Evolutionary conservation across 2,329 filamentous ascomycete genomes (phyloP).

Genomic region (Raffaelea albimanens): DNA sequence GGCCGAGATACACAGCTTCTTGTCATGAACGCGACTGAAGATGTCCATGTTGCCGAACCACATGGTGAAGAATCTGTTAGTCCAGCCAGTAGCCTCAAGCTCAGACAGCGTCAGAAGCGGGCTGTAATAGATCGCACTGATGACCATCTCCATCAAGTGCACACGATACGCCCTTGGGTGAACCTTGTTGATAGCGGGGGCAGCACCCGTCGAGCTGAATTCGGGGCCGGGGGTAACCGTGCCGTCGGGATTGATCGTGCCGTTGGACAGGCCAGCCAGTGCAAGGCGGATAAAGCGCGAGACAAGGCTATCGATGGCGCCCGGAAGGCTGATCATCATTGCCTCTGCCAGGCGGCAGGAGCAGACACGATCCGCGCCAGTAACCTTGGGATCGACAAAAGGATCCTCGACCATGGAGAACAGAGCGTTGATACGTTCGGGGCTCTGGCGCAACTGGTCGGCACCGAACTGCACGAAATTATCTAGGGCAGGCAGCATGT

Average conservation of each 20-base stretch:
- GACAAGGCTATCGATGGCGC: constrained; percentile 79
- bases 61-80: constrained; percentile 96
- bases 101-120: constrained; percentile 74
- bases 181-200: constrained; percentile 25
- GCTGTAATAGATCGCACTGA: constrained; percentile 98
- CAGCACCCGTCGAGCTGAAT: constrained; percentile 8
- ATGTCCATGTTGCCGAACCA: constrained; percentile 96
- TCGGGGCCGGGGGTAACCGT: constrained; percentile 7
- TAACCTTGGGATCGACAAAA: constrained; percentile 85
- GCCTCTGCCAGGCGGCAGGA: constrained; percentile 96
- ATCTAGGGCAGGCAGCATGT: constrained; percentile 95
- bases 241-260: constrained; percentile 45
- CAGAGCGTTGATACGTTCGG: constrained; percentile 76
- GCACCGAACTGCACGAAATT: constrained; percentile 96
- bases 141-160: constrained; percentile 97
- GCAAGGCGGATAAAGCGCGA: constrained; percentile 82
- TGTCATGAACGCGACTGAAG: constrained; percentile 92
- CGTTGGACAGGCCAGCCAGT: constrained; percentile 63
- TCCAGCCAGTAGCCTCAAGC: constrained; percentile 87
- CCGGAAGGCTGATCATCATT: constrained; percentile 90
- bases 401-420: constrained; percentile 93
- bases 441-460: constrained; percentile 69
- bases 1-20: constrained; percentile 93
- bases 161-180: constrained; percentile 92
- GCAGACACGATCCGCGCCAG: constrained; percentile 89